Percentiles rank a stretch among this genome's conserved stretches.
Evolutionary conservation across 345 rosid genomes (phyloP).

Genomic region (Abelmoschus esculentus): DNA sequence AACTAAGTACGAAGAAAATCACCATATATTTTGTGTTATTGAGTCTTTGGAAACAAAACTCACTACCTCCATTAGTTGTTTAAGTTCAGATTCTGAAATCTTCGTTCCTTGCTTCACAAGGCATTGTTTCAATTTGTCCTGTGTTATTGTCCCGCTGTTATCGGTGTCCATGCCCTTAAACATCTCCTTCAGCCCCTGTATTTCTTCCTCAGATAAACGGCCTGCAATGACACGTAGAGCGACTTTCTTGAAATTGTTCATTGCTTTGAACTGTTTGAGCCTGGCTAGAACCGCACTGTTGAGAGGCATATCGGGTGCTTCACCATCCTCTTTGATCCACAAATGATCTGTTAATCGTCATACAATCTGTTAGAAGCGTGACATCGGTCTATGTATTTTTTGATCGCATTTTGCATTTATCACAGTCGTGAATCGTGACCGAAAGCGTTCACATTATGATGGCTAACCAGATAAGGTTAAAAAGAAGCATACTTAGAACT

Average conservation of each 20-base stretch:
- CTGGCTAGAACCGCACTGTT: slow-evolving; percentile 60
- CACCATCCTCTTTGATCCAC: slow-evolving; percentile 80
- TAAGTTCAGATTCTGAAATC: slow-evolving; percentile 70
- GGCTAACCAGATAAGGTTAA: not conserved
- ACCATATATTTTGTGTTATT: not conserved
- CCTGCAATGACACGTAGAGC: slow-evolving; percentile 86
- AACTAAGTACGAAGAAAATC: not conserved
- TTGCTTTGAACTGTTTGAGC: slow-evolving; percentile 74
- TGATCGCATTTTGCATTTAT: not conserved
- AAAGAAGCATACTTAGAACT: slow-evolving; percentile 36
- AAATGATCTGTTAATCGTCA: slow-evolving; percentile 38
- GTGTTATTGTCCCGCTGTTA: slow-evolving; percentile 86
- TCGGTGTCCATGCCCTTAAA: slow-evolving; percentile 81
- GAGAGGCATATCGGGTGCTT: slow-evolving; percentile 75
- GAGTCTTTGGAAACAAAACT: slow-evolving; percentile 21
- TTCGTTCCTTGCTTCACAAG: slow-evolving; percentile 89
- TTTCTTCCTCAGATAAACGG: slow-evolving; percentile 92
- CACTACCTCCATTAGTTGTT: slow-evolving; percentile 91
- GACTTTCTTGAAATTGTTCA: slow-evolving; percentile 73
- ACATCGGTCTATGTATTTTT: not conserved
- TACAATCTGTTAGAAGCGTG: not conserved
- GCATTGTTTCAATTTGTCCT: slow-evolving; percentile 82
- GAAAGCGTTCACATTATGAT: no score
- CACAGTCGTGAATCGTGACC: not conserved
- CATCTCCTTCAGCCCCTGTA: slow-evolving; percentile 91